Evolutionary conservation across 768 basidiomycete genomes (phyloP), one percentile per base, ranked within the genome.

Genomic region (Xanthoconium stramineum): DNA sequence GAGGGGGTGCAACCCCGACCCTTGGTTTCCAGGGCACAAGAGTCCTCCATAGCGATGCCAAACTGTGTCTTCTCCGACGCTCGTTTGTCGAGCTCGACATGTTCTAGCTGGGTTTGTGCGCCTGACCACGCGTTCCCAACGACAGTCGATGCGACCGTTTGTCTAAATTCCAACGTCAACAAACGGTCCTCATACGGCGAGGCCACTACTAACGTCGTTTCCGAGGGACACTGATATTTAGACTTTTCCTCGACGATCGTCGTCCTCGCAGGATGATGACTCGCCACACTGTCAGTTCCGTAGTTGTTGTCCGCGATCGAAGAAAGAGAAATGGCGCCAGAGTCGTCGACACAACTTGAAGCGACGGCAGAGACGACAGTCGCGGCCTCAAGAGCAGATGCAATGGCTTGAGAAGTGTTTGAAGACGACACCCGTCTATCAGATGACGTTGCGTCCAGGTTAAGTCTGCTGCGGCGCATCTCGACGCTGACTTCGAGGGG

Each of bases 111-210:
- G 20, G 13, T 17, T 7, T 20, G 50, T 28, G 29, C 14, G 13
- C 17, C 28, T 32, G 20, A 17, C 28, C 12, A 29, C 6, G 30
- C 13, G 12, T 28, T 36, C 12, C 32, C 15, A 24, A 46, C 12
- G 12, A 39, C 8, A 19, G 30, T 33, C 28, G 50, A 13, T 36
- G 14, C 12, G 3, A n/a, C 6, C 15, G 20, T 33, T 30, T 9
- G 61, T 29, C 64, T 66, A 7, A 44, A 35, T 47, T 8, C 5
- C 15, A 17, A 29, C 17, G 6, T 65, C 46, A 60, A 32, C 44
- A 57, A 30, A 17, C 15, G 5, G 33, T 3, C 28, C 11, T 17
- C 17, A 11, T 4, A 24, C 2, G 13, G 33, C 12, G 40, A 49
- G n/a, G 37, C 4, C 30, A 45, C 17, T 15, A 64, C 62, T 3